Percentiles rank a stretch among this genome's conserved stretches.
phyloP scores from a whole-genome alignment of 2,329 filamentous ascomycete species.

The Colletotrichum camelliae region DNA sequence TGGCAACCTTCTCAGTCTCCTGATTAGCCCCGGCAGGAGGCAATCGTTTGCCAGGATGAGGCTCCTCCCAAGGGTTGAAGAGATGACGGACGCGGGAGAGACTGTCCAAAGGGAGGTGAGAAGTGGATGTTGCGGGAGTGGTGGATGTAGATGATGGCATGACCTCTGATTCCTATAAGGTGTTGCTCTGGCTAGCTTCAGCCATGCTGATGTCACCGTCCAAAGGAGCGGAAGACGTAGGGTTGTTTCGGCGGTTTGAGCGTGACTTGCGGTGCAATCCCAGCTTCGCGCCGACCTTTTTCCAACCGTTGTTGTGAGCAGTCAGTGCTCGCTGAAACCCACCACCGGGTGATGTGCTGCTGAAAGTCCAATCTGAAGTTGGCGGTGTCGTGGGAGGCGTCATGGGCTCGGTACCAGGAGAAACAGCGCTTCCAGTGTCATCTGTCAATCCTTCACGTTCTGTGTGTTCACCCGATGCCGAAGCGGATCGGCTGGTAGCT shows the following conservation, averaged over 20 bases:
- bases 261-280: slow-evolving; percentile 61
- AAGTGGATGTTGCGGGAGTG: slow-evolving; percentile 28
- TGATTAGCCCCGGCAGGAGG: slow-evolving; percentile 31
- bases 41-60: slow-evolving; percentile 50
- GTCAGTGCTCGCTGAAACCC: slow-evolving; percentile 59
- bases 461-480: slow-evolving; percentile 49
- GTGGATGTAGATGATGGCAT: slow-evolving; percentile 52
- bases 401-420: slow-evolving; percentile 66
- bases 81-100: slow-evolving; percentile 22
- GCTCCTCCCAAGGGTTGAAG: slow-evolving; percentile 45
- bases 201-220: slow-evolving; percentile 41
- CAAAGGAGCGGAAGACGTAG: slow-evolving; percentile 49
- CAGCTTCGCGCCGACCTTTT: slow-evolving; percentile 67
- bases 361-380: slow-evolving; percentile 60
- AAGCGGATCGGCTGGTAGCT: slow-evolving; percentile 44
- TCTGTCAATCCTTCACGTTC: slow-evolving; percentile 64
- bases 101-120: slow-evolving; percentile 23
- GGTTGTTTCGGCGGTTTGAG: slow-evolving; percentile 46
- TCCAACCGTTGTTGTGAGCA: slow-evolving; percentile 65
- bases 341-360: slow-evolving; percentile 56
- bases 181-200: slow-evolving; percentile 39
- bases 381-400: slow-evolving; percentile 79
- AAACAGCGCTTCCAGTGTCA: slow-evolving; percentile 68
- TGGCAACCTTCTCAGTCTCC: slow-evolving; percentile 22
- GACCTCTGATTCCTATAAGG: slow-evolving; percentile 65